phyloP scores from a whole-genome alignment of 768 basidiomycete genomes.

The Lactarius evosmus region DNA sequence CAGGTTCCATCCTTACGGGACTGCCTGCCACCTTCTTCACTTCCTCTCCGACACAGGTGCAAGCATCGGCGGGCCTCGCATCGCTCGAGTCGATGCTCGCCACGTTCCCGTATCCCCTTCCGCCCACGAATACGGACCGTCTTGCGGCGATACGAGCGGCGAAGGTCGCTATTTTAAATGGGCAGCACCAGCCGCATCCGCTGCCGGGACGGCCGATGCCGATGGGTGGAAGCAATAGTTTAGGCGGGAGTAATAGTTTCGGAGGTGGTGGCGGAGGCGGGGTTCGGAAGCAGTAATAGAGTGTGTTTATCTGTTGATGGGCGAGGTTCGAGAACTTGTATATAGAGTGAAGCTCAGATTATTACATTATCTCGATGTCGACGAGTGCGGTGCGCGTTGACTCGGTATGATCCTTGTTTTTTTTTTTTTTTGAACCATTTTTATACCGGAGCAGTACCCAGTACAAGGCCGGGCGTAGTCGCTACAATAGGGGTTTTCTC shows the following conservation, averaged over 20 bases:
- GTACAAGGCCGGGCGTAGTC: no score
- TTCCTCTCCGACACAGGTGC: not conserved
- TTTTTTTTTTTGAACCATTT: no score
- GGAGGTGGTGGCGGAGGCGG: not conserved
- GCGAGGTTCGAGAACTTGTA: not conserved
- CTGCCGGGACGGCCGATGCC: not conserved
- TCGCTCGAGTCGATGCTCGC: not conserved
- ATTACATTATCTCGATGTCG: not conserved
- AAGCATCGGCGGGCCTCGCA: not conserved
- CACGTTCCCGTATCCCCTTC: not conserved
- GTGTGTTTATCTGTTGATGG: not conserved
- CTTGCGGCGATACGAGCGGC: slow-evolving; percentile 14
- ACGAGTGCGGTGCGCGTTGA: no score
- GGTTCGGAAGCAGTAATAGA: not conserved
- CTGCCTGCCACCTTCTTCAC: not conserved
- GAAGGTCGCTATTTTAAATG: slow-evolving; percentile 10
- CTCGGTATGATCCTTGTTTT: no score
- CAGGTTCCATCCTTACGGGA: no score
- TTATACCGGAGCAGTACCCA: no score
- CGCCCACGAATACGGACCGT: not conserved
- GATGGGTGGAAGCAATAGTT: no score
- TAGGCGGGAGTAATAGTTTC: not conserved
- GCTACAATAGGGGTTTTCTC: no score
- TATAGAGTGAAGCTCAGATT: not conserved
- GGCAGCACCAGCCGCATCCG: not conserved